Evolutionary conservation across 2,329 filamentous ascomycete species (phyloP).

Genomic region (Colletotrichum sp.): DNA sequence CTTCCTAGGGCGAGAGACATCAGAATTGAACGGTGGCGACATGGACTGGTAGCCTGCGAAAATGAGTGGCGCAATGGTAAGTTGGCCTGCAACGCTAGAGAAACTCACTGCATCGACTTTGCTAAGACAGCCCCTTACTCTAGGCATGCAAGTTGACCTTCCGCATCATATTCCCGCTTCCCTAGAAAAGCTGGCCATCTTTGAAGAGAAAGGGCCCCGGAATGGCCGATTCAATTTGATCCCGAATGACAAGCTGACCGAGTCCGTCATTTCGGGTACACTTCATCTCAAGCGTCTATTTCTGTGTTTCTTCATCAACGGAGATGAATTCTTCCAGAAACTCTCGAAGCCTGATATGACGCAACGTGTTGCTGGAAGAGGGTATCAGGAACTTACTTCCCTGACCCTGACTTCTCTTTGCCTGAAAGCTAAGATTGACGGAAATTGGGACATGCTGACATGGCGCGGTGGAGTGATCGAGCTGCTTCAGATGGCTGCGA

Average conservation of each 20-base stretch:
- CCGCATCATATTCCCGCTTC: background rate
- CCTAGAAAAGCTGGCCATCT: background rate
- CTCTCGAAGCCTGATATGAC: background rate
- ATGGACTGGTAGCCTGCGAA: background rate
- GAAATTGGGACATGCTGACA: background rate
- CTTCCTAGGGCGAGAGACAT: background rate
- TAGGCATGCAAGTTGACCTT: background rate
- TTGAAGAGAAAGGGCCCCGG: background rate
- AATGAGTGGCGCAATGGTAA: background rate
- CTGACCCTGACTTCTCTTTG: background rate
- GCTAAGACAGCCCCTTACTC: background rate
- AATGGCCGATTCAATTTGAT: background rate
- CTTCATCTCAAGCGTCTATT: background rate
- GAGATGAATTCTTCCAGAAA: background rate
- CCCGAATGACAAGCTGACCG: background rate
- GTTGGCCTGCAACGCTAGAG: background rate
- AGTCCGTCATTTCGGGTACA: background rate
- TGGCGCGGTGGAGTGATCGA: background rate
- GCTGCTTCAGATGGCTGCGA: background rate
- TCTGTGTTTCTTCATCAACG: background rate
- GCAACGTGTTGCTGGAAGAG: background rate
- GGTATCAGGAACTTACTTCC: background rate
- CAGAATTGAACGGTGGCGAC: background rate
- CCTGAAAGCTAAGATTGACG: background rate
- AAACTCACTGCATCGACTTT: background rate